phyloP scores from a whole-genome alignment of 305 asterid genomes.

The Ajuga reptans region DNA sequence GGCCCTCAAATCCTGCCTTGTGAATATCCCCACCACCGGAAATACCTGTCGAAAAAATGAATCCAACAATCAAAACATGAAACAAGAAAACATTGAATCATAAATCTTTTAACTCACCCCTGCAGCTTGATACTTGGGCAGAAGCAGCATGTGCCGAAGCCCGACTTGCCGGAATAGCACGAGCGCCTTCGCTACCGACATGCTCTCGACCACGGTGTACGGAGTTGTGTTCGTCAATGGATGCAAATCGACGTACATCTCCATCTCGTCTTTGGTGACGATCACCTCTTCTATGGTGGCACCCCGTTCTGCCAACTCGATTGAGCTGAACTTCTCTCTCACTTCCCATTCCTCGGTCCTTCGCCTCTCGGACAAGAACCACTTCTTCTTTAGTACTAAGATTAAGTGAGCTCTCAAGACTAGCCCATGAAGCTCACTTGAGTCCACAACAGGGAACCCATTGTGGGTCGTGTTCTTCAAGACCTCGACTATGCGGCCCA shows the following conservation, averaged over 20 bases:
- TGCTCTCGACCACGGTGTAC: conserved; percentile 65
- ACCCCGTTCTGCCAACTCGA: conserved; percentile 74
- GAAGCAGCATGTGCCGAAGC: conserved; percentile 71
- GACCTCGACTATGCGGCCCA: conserved; percentile 64
- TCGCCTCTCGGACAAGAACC: conserved; percentile 60
- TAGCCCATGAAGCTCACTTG: conserved; percentile 62
- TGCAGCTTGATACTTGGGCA: conserved; percentile 70
- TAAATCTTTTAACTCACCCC: conserved; percentile 44
- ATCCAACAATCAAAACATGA: background rate
- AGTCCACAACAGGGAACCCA: conserved; percentile 74
- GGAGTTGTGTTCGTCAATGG: conserved; percentile 89
- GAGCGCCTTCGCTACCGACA: conserved; percentile 87
- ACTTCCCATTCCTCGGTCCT: conserved; percentile 82
- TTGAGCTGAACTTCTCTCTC: conserved; percentile 59
- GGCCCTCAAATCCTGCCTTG: conserved; percentile 85
- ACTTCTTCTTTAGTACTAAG: conserved; percentile 69
- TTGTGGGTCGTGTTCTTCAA: conserved; percentile 72
- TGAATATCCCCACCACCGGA: conserved; percentile 80
- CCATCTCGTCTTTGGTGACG: conserved; percentile 61
- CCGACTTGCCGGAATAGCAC: conserved; percentile 85
- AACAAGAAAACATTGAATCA: background rate
- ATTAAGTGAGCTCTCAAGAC: conserved; percentile 73
- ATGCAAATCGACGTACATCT: conserved; percentile 75
- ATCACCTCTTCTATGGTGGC: conserved; percentile 56
- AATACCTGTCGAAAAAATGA: conserved; percentile 36